These are phyloP conservation scores for Penicillium sp. DNA, from an alignment of 2,329 filamentous ascomycete species.

Conservation along the genomic window DNA sequence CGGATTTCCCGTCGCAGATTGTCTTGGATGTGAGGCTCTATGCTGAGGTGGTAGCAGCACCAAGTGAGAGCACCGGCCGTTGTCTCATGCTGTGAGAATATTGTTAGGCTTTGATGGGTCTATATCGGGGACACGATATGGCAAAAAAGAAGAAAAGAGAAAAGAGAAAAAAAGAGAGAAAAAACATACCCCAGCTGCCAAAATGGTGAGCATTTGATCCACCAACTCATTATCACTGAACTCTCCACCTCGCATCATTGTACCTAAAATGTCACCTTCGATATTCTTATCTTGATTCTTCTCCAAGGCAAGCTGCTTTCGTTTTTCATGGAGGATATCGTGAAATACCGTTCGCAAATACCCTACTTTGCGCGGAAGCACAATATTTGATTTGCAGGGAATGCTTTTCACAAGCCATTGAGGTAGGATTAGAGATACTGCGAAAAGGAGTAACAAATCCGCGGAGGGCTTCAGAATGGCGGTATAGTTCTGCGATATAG, in stretches of 20 bases:
- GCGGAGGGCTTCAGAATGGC: conserved; percentile 52
- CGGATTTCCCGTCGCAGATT: conserved; percentile 32
- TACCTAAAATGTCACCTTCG: conserved; percentile 39
- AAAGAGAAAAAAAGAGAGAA: no score
- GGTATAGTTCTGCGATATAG: conserved; percentile 55
- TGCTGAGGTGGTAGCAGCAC: conserved; percentile 32
- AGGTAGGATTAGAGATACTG: conserved; percentile 52
- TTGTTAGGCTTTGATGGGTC: background rate
- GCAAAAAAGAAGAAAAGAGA: background rate
- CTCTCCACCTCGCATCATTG: conserved; percentile 39
- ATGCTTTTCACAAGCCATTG: conserved; percentile 52
- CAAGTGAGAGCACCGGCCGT: conserved; percentile 34
- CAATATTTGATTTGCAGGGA: conserved; percentile 40
- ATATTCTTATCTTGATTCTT: conserved; percentile 41
- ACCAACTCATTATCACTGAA: conserved; percentile 43
- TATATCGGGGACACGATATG: background rate
- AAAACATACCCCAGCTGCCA: conserved; percentile 39
- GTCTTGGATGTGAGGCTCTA: conserved; percentile 30
- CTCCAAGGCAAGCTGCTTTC: conserved; percentile 21
- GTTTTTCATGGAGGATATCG: conserved; percentile 37
- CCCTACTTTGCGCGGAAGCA: conserved; percentile 31
- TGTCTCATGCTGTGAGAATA: conserved; percentile 28
- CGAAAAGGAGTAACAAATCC: conserved; percentile 46
- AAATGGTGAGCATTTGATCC: conserved; percentile 45
- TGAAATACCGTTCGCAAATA: conserved; percentile 36